A percentile compares a stretch with the other conserved stretches of the same genome.
phyloP scores from a whole-genome alignment of 2,329 filamentous ascomycete species.

The Aplosporella prunicola region DNA sequence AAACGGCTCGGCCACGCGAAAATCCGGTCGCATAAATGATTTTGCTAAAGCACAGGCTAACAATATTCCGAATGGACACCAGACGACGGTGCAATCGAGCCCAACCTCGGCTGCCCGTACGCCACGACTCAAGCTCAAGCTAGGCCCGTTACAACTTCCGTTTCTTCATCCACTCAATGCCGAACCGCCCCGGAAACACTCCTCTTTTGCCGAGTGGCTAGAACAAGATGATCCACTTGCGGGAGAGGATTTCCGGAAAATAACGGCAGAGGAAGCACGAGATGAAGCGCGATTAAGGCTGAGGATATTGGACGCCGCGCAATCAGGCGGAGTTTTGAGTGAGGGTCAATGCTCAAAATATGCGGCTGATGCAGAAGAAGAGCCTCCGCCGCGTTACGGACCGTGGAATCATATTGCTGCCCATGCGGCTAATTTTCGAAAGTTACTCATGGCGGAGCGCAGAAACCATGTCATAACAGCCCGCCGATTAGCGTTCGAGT shows the following conservation, averaged over 20 bases:
- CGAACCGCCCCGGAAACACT: constrained; percentile 35
- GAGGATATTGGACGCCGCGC: constrained; percentile 61
- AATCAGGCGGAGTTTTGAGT: constrained; percentile 67
- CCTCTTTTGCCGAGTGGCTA: constrained; percentile 58
- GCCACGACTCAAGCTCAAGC: constrained; percentile 37
- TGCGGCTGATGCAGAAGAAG: constrained; percentile 61
- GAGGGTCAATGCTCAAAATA: constrained; percentile 61
- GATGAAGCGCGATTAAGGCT: constrained; percentile 62
- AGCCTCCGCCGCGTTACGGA: constrained; percentile 72
- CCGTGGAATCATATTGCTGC: constrained; percentile 76
- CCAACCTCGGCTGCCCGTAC: constrained; percentile 1
- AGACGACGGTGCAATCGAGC: background rate
- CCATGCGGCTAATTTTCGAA: constrained; percentile 71
- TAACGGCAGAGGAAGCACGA: constrained; percentile 22
- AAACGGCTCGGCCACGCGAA: constrained; percentile 3
- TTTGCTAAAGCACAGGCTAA: constrained; percentile 4
- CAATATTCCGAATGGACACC: background rate
- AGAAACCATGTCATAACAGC: constrained; percentile 66
- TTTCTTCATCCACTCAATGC: constrained; percentile 45
- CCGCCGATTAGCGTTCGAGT: constrained; percentile 70
- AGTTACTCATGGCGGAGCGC: constrained; percentile 70
- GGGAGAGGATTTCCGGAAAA: constrained; percentile 30
- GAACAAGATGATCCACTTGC: constrained; percentile 40
- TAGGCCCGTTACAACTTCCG: constrained; percentile 39
- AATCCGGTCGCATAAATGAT: constrained; percentile 9